These are phyloP conservation scores for Vigna angularis DNA, from an alignment of 306 rosid genomes.

Conservation along the genomic window DNA sequence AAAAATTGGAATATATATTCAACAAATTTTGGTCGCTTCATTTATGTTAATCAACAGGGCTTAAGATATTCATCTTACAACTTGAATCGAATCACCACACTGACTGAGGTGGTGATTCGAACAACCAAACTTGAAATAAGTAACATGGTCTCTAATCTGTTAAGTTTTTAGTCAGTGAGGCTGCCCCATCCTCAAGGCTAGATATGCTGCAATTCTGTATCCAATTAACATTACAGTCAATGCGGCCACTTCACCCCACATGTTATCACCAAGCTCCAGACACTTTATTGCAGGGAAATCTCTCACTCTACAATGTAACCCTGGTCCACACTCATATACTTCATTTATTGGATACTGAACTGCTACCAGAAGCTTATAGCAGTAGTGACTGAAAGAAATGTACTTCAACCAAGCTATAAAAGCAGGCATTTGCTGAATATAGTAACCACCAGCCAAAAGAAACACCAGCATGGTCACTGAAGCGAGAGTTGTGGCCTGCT, in stretches of 20 bases:
- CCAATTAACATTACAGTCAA: slow-evolving; percentile 81
- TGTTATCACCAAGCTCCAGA: slow-evolving; percentile 59
- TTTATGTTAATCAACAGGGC: slow-evolving; percentile 40
- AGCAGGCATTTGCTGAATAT: slow-evolving; percentile 76
- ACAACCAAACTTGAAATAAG: slow-evolving; percentile 35
- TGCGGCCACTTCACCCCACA: slow-evolving; percentile 78
- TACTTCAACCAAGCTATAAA: slow-evolving; percentile 92
- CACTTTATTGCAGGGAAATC: slow-evolving; percentile 72
- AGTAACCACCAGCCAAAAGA: slow-evolving; percentile 88
- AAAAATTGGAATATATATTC: slow-evolving; percentile 18
- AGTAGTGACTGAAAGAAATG: slow-evolving; percentile 75
- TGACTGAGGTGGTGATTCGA: slow-evolving; percentile 16
- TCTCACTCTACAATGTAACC: slow-evolving; percentile 59
- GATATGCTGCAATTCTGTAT: slow-evolving; percentile 76
- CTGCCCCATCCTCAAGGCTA: slow-evolving; percentile 71
- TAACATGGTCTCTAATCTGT: slow-evolving; percentile 40
- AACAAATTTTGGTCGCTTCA: slow-evolving; percentile 35
- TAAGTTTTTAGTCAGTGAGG: slow-evolving; percentile 60
- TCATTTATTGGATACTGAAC: slow-evolving; percentile 74
- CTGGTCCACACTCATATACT: slow-evolving; percentile 61
- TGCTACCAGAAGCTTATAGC: slow-evolving; percentile 82
- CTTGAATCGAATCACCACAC: slow-evolving; percentile 45
- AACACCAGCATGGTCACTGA: slow-evolving; percentile 84
- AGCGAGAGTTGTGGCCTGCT: slow-evolving; percentile 85
- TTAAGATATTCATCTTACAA: slow-evolving; percentile 38